Base-by-base conservation (phyloP, 495 filamentous ascomycete genomes). In the Amniculicola lignicola region DNA sequence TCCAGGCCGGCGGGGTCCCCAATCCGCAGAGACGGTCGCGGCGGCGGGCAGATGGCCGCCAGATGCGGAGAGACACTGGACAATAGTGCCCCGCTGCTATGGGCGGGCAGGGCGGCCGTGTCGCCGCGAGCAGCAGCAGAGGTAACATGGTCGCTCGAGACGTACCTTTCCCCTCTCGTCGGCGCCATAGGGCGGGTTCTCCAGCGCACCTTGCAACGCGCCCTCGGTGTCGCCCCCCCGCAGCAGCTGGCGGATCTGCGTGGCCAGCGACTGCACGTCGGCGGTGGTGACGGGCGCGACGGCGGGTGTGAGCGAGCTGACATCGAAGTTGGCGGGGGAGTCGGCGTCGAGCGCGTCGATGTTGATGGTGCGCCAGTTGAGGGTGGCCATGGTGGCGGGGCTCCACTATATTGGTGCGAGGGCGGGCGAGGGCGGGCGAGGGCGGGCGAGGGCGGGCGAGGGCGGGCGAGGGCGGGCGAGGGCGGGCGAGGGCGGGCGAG, bases 331-430 rank as follows among this genome's bases (percentile, higher is more conserved):
- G 67, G 81, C 74, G 39, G 85, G 76, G 52, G 86, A 87, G 72
- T 96, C 90, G n/a, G 89, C 86, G 72, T 90, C 85, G 49, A 92
- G 81, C 60, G 82, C 79, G 72, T 96, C 90, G 74, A 96, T 84
- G 76, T 95, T 89, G 78, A 95, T 92, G 64, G 89, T 95, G 69
- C 90, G 88, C 83, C 88, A 96, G 77, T 87, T 86, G 66, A 75
- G 61, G 66, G 74, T 72, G 37, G 82, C 72, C 81, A 85, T 85
- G 43, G 51, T 74, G 62, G 62, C 49, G 18, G 47, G 14, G 15
- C 5, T 53, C 35, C 36, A 35, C 40, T 51, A 29, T 54, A 51
- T 63, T 59, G 48, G 54, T 51, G 44, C 45, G 24, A 45, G 12
- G 41, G 24, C 6, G 46, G 18, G 37, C 10, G 47, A 21, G 4